A percentile compares a stretch with the other conserved stretches of the same genome.
These are phyloP conservation scores for Acacia crassicarpa DNA, from an alignment of 306 rosid genomes.

Conservation along the genomic window DNA sequence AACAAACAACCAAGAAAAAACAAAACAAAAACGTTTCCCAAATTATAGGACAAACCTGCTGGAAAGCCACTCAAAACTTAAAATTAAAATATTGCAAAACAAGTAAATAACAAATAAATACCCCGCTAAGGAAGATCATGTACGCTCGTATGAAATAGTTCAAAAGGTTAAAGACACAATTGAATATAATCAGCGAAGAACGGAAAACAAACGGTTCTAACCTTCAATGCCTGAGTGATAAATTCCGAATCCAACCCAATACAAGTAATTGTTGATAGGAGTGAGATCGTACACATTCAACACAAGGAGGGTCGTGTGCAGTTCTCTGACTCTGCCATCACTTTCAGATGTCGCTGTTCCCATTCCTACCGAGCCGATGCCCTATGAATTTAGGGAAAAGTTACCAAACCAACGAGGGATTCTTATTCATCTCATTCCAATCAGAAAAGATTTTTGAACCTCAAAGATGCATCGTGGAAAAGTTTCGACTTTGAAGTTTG, in stretches of 20 bases:
- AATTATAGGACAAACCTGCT: background rate
- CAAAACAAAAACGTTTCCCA: background rate
- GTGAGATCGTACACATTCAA: conserved; percentile 92
- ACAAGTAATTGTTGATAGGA: conserved; percentile 69
- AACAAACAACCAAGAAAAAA: no score
- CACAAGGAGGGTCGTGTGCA: conserved; percentile 44
- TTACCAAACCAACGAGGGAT: background rate
- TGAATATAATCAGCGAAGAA: background rate
- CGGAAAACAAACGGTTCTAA: background rate
- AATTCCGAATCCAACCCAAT: conserved; percentile 88
- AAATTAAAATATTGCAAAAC: background rate
- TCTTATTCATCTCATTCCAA: conserved; percentile 25
- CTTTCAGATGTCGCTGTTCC: conserved; percentile 44
- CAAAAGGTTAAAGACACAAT: background rate
- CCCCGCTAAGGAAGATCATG: conserved; percentile 23
- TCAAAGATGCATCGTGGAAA: background rate
- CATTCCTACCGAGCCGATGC: conserved; percentile 44
- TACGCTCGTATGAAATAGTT: background rate
- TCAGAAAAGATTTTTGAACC: background rate
- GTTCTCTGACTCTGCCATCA: conserved; percentile 20
- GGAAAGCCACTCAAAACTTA: background rate
- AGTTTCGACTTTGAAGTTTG: background rate
- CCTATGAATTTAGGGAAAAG: conserved; percentile 29
- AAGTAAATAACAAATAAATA: background rate
- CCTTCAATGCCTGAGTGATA: conserved; percentile 97